phyloP scores from a whole-genome alignment of 2,329 filamentous ascomycete species.

The Sporothrix inflata region DNA sequence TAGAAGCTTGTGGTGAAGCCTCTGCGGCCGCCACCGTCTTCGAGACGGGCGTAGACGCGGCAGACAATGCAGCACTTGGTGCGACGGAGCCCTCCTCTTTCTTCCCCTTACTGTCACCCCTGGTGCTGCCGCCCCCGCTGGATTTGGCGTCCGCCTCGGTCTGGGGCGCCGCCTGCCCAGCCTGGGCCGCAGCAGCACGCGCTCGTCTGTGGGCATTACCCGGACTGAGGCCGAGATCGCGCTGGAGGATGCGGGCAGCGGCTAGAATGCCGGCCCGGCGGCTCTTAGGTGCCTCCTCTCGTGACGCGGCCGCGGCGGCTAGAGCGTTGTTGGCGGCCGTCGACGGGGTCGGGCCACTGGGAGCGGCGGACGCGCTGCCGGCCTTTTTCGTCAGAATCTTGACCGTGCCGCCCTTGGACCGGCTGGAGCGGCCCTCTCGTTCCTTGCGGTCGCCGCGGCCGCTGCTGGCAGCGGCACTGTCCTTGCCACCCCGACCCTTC shows the following conservation, averaged over 20 bases:
- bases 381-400: slow-evolving; percentile 66
- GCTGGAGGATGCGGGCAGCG: slow-evolving; percentile 66
- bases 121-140: neutral
- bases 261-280: slow-evolving; percentile 64
- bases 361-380: slow-evolving; percentile 54
- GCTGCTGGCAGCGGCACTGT: slow-evolving; percentile 6
- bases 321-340: slow-evolving; percentile 42
- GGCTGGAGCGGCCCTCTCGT: slow-evolving; percentile 49
- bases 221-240: slow-evolving; percentile 67
- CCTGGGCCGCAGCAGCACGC: slow-evolving; percentile 39
- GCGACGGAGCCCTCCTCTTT: neutral
- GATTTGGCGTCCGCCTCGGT: slow-evolving; percentile 37
- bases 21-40: neutral
- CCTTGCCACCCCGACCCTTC: slow-evolving; percentile 38
- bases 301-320: slow-evolving; percentile 57
- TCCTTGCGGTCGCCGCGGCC: slow-evolving; percentile 55
- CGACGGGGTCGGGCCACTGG: slow-evolving; percentile 41
- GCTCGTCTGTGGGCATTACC: slow-evolving; percentile 65
- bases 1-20: neutral
- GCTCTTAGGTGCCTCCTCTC: slow-evolving; percentile 53
- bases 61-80: neutral
- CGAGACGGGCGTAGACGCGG: neutral
- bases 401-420: slow-evolving; percentile 47
- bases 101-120: neutral
- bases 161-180: slow-evolving; percentile 58